Evolutionary conservation across 2,329 filamentous ascomycete genomes (phyloP).

Genomic region (Trichophyton schoenleinii): DNA sequence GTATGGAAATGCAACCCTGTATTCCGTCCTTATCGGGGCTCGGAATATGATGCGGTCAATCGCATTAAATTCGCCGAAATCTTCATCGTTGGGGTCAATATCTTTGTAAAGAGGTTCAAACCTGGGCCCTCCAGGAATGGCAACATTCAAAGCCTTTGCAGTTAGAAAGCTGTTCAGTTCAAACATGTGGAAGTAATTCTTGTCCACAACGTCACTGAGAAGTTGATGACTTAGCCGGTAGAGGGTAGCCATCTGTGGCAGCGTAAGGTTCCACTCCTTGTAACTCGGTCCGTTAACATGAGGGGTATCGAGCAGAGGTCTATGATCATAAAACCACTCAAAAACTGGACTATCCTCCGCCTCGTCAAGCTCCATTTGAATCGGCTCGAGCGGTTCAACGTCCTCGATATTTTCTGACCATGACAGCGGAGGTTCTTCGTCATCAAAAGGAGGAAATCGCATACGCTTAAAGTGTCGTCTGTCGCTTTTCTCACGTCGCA

Average conservation of each 20-base stretch:
- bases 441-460: conserved; percentile 96
- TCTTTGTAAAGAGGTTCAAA: conserved; percentile 98
- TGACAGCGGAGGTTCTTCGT: conserved; percentile 91
- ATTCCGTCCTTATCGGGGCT: conserved; percentile 86
- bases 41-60: conserved; percentile 99
- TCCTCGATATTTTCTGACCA: conserved; percentile 99
- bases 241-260: conserved; percentile 92
- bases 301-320: conserved; percentile 75
- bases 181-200: conserved; percentile 97
- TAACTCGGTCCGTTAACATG: conserved; percentile 97
- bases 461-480: conserved; percentile 94
- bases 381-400: conserved; percentile 91
- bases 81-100: conserved; percentile 95
- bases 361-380: conserved; percentile 96
- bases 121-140: conserved; percentile 89
- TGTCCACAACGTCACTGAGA: conserved; percentile 81
- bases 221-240: conserved; percentile 86
- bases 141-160: conserved; percentile 92
- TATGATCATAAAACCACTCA: conserved; percentile 96
- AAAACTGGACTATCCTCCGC: conserved; percentile 80
- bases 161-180: conserved; percentile 90
- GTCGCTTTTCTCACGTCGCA: conserved; percentile 96
- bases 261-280: conserved; percentile 81
- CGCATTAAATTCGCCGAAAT: conserved; percentile 98
- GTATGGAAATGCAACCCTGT: conserved; percentile 84